Conservation (phyloP, 768 basidiomycete species). For the Lentinula lateritia region DNA sequence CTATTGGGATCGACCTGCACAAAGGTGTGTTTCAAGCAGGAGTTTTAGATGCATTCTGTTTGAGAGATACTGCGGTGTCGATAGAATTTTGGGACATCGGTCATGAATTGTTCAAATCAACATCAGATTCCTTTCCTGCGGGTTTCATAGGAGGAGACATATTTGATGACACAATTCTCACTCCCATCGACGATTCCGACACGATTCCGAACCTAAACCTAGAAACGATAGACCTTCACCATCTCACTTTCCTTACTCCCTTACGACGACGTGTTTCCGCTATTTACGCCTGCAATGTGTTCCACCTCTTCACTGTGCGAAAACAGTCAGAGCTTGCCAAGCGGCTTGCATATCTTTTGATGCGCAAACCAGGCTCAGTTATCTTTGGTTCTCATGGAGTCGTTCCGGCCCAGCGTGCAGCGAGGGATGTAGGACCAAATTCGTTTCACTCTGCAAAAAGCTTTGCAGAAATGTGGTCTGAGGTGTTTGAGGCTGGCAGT, state of each 20-base stretch:
- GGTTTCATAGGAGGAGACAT: conserved; percentile 52
- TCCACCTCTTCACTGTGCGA: conserved; percentile 43
- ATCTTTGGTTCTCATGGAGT: conserved; percentile 39
- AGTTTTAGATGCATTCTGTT: background rate
- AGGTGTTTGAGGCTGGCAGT: background rate
- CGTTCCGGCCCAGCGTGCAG: conserved; percentile 22
- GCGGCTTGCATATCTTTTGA: conserved; percentile 35
- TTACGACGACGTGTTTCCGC: conserved; percentile 40
- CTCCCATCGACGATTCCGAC: conserved; percentile 17
- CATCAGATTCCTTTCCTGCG: conserved; percentile 45
- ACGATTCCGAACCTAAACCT: background rate
- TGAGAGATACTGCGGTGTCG: background rate
- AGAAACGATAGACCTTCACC: background rate
- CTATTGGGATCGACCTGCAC: conserved; percentile 31
- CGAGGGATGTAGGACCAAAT: background rate
- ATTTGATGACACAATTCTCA: conserved; percentile 34
- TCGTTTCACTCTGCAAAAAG: conserved; percentile 4
- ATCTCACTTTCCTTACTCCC: conserved; percentile 28
- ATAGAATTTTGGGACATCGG: conserved; percentile 59
- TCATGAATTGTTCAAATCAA: conserved; percentile 53
- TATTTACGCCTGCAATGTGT: conserved; percentile 46
- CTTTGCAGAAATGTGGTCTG: background rate
- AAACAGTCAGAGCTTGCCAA: conserved; percentile 36
- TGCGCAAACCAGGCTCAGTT: conserved; percentile 35
- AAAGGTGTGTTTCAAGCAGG: conserved; percentile 13